phyloP scores from a whole-genome alignment of 495 filamentous ascomycete genomes.

The Evernia prunastri region DNA sequence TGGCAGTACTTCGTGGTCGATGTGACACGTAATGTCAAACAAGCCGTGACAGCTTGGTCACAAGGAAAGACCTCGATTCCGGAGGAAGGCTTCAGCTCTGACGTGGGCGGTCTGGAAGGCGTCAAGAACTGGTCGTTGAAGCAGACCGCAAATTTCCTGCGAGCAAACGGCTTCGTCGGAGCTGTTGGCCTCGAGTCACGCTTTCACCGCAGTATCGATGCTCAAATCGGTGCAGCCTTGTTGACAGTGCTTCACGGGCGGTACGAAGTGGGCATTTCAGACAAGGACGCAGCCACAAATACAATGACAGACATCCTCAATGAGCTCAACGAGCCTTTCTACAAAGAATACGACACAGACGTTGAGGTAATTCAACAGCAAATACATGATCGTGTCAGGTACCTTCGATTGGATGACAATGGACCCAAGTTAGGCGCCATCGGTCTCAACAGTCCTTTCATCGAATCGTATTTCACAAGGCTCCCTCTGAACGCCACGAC shows the following conservation, averaged over 20 bases:
- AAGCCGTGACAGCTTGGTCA: slow-evolving; percentile 65
- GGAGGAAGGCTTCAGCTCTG: slow-evolving; percentile 37
- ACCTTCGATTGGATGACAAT: slow-evolving; percentile 81
- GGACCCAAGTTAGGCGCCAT: slow-evolving; percentile 85
- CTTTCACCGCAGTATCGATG: slow-evolving; percentile 62
- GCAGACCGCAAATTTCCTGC: slow-evolving; percentile 55
- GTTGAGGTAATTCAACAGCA: slow-evolving; percentile 78
- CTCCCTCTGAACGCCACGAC: slow-evolving; percentile 76
- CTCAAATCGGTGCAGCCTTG: slow-evolving; percentile 60
- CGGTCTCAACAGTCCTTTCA: slow-evolving; percentile 67
- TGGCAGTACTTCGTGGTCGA: slow-evolving; percentile 94
- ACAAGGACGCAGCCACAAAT: slow-evolving; percentile 32
- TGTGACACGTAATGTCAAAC: slow-evolving; percentile 63
- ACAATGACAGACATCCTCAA: slow-evolving; percentile 56
- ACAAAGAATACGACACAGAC: slow-evolving; percentile 84
- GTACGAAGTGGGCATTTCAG: slow-evolving; percentile 46
- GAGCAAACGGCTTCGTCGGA: slow-evolving; percentile 56
- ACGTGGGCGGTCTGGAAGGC: slow-evolving; percentile 46
- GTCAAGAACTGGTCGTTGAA: slow-evolving; percentile 50
- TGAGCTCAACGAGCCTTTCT: slow-evolving; percentile 78
- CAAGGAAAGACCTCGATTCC: slow-evolving; percentile 45
- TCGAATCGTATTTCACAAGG: slow-evolving; percentile 93
- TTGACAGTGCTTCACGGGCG: slow-evolving; percentile 63
- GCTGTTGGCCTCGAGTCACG: slow-evolving; percentile 70
- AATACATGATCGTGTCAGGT: slow-evolving; percentile 88